Evolutionary conservation across 805 yeast genomes (phyloP), one percentile per base, ranked within the genome.

Genomic region (Candida dendrica): DNA sequence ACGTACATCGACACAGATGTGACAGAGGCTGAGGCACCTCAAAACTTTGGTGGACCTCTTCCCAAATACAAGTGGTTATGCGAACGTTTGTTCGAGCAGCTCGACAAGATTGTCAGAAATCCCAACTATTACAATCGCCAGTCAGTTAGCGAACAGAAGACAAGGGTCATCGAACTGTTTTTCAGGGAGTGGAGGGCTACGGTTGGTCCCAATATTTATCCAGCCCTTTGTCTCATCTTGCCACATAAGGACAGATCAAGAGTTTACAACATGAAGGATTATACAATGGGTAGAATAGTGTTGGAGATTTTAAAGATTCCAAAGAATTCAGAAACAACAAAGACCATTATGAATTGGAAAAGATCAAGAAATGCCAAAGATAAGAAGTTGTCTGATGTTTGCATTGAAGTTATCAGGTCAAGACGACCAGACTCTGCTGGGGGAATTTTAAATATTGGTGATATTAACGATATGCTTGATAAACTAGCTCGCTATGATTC

Each of bases 161-260:
- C 51, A 6, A 53, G 59, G 17, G 48, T 64, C 1, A 59, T 76
- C 3, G 43, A 51, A 0, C 47, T 50, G 15, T 82, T 78, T 52
- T 62, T 79, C 26, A 53, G 55, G 4, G 56, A 65, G 32, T 82
- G 84, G 83, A 59, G 79, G 31, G 50, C 49, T 14, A 60, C 68
- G 2, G 79, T 81, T 0, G 88, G 88, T 0, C 59, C 68, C 15
- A 73, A 89, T 57, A 69, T 89, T 3, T 79, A 72, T 50, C 90
- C 91, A 0, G 81, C 81, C 1, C 66, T 84, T 14, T 64, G 79
- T 27, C 65, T 89, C 38, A 64, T 74, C 2, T 59, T 83, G 22
- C 88, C 95, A 0, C 72, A 77, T 41, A 67, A 77, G 40, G 95
- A 86, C 49, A 64, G 71, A 17, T 61, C 61, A 20, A 63, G 89